These are phyloP conservation scores for Aspergillus calidoustus DNA, from an alignment of 2,329 filamentous ascomycete species.

Conservation along the genomic window DNA sequence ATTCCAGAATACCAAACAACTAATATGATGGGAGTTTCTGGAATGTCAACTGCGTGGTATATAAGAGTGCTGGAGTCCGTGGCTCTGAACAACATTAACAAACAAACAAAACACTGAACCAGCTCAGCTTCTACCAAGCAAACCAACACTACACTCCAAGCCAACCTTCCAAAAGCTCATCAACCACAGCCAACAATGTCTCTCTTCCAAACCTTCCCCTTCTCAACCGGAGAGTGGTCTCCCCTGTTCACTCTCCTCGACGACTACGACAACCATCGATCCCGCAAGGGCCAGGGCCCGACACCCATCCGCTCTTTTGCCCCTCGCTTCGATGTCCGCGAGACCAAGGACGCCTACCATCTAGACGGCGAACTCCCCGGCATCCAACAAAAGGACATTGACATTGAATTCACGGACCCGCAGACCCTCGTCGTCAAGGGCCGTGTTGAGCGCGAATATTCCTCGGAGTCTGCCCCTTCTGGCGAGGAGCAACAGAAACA, in stretches of 20 bases:
- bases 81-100: constrained; percentile 13
- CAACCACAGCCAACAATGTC: constrained; percentile 34
- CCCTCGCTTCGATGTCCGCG: constrained; percentile 54
- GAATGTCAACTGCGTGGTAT: constrained; percentile 23
- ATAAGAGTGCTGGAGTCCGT: constrained; percentile 21
- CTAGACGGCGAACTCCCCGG: constrained; percentile 56
- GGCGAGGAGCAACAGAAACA: constrained; percentile 25
- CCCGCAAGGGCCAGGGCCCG: constrained; percentile 25
- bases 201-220: constrained; percentile 37
- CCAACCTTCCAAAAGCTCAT: constrained; percentile 1
- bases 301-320: constrained; percentile 40
- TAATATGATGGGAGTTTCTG: constrained; percentile 17
- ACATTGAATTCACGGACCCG: constrained; percentile 54
- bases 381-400: constrained; percentile 52
- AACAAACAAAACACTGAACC: constrained; percentile 2
- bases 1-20: neutral
- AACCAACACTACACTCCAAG: neutral
- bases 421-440: constrained; percentile 54
- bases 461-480: constrained; percentile 16
- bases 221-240: constrained; percentile 41
- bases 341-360: constrained; percentile 49
- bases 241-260: constrained; percentile 54
- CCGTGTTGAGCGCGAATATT: constrained; percentile 44
- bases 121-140: neutral
- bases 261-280: constrained; percentile 46